Base-by-base conservation (phyloP, 2,329 filamentous ascomycete species). In the Lachnellula subtilissima region DNA sequence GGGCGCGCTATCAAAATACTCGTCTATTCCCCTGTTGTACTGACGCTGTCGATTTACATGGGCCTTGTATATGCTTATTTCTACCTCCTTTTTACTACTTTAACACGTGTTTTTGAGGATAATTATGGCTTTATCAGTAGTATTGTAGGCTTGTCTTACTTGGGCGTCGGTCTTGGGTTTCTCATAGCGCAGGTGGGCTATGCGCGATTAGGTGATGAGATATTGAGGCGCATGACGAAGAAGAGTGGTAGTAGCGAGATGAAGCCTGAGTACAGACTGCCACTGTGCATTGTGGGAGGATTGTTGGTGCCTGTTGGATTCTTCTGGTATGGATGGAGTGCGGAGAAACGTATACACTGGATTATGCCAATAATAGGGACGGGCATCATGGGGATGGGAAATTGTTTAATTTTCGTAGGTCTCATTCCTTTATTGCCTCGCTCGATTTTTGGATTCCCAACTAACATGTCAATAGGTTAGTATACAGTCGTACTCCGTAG, bases 51-150 rank as follows among this genome's bases (percentile, higher is more conserved):
- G 0, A 32, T 79, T 0, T 81, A 80, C 55, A 69, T 80, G 3
- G 74, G 73, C 0, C 69, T 80, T 0, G 61, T 79, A 0, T 82
- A 82, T 56, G 75, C 78, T 23, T 69, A 78, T 0, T 66, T 81
- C 0, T 82, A 80, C 62, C 77, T 76, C 0, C 77, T 81, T 48
- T 69, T 81, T 2, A 72, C 75, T 2, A 77, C 78, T 1, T 79
- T 76, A 64, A 70, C 73, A 0, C 75, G 72, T 49, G 75, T 82
- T 48, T 81, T 78, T 53, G 69, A 72, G 25, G 52, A 69, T 4
- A 71, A 70, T 0, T 77, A 78, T 43, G 69, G 66, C 4, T 71
- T 77, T 17, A 62, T 58, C 0, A 67, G 70, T 3, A 62, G 74
- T 0, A 67, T 64, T 22, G 69, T 71, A 12, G 73, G 73, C 51